Base-by-base conservation (phyloP, 768 basidiomycete species). In the Hemileccinum rubropunctum region DNA sequence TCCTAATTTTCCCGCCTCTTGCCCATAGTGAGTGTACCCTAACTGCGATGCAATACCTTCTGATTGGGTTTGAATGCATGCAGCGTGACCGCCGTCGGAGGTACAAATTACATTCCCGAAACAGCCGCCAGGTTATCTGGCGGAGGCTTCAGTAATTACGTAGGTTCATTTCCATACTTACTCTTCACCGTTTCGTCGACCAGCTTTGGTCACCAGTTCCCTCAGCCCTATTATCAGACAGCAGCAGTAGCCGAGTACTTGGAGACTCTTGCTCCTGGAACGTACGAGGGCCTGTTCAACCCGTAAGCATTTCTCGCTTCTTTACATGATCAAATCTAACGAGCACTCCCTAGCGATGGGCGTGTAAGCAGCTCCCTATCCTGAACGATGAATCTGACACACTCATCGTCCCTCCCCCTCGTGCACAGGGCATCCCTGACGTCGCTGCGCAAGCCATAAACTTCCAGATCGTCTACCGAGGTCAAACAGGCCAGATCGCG, bases 31-130 rank as follows among this genome's bases (percentile, higher is more conserved):
- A 62, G 72, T 49, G 8, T 20, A 13, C 5, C 6, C 17, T 7
- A 5, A 15, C 10, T 14, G 10, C 2, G 3, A 6, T 23, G 26
- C 34, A 8, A 39, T 41, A 35, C 6, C 26, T 23, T 32, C n/a
- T 47, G 32, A 46, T 14, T n/a, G 27, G 32, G 4, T 11, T 28
- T 23, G 10, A n/a, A 26, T 32, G 40, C 48, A 45, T 17, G 20
- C 20, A 88, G 86, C 53, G 83, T 88, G 17, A 91, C 88, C 3
- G 53, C 82, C 3, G 86, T 91, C 3, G 88, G 88, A 9, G 88
- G 80, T 9, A 88, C 87, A 1, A 65, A 64, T 18, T 51, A 67
- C 35, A 67, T 85, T 43, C 86, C 84, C 0, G 87, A 90, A 62
- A 72, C 72, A 12, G 81, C 80, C 0, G 78, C 76, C 0, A 62